phyloP scores from a whole-genome alignment of 2,329 filamentous ascomycete genomes.

The Fusarium subglutinans region DNA sequence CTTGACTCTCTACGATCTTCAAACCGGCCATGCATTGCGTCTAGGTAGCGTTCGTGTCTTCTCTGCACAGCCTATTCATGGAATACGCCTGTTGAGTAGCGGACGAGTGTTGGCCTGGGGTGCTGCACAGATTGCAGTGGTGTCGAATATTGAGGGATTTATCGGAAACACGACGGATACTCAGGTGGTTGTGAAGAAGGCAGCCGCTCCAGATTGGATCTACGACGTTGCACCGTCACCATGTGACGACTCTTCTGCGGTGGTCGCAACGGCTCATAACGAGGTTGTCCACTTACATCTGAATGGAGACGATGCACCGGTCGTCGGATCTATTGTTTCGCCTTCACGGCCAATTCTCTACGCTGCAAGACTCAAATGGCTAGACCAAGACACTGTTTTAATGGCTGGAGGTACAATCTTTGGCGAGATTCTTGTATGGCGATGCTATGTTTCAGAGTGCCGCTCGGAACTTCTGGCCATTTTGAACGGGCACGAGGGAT shows the following conservation, averaged over 20 bases:
- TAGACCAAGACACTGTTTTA: constrained; percentile 67
- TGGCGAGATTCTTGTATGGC: constrained; percentile 93
- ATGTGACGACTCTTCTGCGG: constrained; percentile 54
- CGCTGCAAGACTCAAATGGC: constrained; percentile 77
- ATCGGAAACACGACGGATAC: constrained; percentile 38
- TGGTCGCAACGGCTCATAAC: constrained; percentile 88
- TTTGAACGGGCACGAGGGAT: constrained; percentile 83
- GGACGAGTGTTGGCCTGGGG: constrained; percentile 73
- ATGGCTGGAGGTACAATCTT: constrained; percentile 93
- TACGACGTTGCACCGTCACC: constrained; percentile 70
- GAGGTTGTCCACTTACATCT: constrained; percentile 67
- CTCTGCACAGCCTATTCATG: constrained; percentile 76
- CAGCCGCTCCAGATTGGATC: constrained; percentile 77
- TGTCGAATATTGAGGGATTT: constrained; percentile 37
- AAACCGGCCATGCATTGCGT: constrained; percentile 44
- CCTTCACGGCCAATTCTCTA: constrained; percentile 88
- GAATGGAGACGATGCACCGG: constrained; percentile 45
- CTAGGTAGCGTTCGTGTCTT: constrained; percentile 65
- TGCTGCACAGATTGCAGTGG: constrained; percentile 63
- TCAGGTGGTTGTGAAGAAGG: constrained; percentile 47
- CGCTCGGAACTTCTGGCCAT: constrained; percentile 58
- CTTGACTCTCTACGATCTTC: constrained; percentile 62
- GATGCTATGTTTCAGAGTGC: constrained; percentile 58
- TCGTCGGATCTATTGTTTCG: constrained; percentile 63
- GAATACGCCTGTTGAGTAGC: constrained; percentile 61